These are phyloP conservation scores for Leptographium radiaticola DNA, from an alignment of 2,329 filamentous ascomycete species.

Conservation along the genomic window DNA sequence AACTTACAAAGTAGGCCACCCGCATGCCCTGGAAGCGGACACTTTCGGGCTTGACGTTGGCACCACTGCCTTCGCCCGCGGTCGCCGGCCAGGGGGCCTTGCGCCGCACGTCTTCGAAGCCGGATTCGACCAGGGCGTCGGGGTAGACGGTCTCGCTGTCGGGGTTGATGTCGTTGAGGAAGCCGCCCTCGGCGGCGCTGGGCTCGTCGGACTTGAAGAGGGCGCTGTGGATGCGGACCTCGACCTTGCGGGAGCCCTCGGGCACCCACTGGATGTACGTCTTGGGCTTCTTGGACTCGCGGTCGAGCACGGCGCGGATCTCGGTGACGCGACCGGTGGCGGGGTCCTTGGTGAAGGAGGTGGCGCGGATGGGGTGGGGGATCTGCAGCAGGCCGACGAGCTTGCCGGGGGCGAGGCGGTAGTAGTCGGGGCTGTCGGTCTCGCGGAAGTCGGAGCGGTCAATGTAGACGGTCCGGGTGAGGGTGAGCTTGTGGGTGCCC, in stretches of 20 bases:
- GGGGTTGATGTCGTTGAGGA: slow-evolving; percentile 72
- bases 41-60: slow-evolving; percentile 52
- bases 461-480: slow-evolving; percentile 75
- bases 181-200: slow-evolving; percentile 62
- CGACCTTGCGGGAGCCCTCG: slow-evolving; percentile 52
- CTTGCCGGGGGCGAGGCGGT: slow-evolving; percentile 64
- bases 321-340: slow-evolving; percentile 36
- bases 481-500: slow-evolving; percentile 44
- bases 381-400: slow-evolving; percentile 57
- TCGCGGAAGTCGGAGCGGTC: slow-evolving; percentile 70
- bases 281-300: slow-evolving; percentile 61
- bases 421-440: slow-evolving; percentile 59
- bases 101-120: slow-evolving; percentile 62
- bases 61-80: slow-evolving; percentile 53
- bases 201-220: slow-evolving; percentile 84
- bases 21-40: slow-evolving; percentile 87
- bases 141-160: slow-evolving; percentile 70
- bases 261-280: slow-evolving; percentile 87
- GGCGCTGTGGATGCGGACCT: slow-evolving; percentile 66
- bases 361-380: slow-evolving; percentile 55
- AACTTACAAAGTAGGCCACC: slow-evolving; percentile 64
- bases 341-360: slow-evolving; percentile 53
- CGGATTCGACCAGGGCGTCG: slow-evolving; percentile 68
- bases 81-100: slow-evolving; percentile 73
- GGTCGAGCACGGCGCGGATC: slow-evolving; percentile 55